These are phyloP conservation scores for Pelagomonas calceolata DNA, from an alignment of 108 stramenopile species.

Conservation along the genomic window DNA sequence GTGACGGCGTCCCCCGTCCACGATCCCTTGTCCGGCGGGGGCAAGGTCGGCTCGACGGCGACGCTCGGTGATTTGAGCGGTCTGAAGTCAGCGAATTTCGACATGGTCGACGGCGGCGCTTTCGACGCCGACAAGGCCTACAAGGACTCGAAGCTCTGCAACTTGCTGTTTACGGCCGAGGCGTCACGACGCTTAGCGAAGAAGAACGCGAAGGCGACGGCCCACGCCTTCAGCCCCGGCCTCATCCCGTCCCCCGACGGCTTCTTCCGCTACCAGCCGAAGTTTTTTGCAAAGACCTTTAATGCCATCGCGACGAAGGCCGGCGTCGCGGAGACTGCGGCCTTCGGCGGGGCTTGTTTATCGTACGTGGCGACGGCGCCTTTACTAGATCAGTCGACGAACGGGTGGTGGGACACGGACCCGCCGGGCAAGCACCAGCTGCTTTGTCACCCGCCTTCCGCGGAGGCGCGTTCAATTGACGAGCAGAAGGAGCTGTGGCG, in stretches of 20 bases:
- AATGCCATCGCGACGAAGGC: neutral
- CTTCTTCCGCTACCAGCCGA: conserved; percentile 45
- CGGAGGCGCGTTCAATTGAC: neutral
- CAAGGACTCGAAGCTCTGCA: conserved; percentile 71
- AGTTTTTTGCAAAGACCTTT: neutral
- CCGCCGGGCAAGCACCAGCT: conserved; percentile 1
- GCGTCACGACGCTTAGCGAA: conserved; percentile 46
- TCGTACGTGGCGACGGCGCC: neutral
- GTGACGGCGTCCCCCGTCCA: conserved; percentile 71
- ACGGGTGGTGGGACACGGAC: neutral
- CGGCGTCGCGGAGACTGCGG: neutral
- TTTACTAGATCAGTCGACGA: neutral
- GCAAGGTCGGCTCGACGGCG: conserved; percentile 58
- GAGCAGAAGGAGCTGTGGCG: neutral
- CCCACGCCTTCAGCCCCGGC: conserved; percentile 64
- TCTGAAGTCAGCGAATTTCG: conserved; percentile 47
- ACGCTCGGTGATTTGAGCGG: conserved; percentile 61
- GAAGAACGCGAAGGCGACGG: neutral
- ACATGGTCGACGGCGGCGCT: conserved; percentile 68
- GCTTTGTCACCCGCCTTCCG: neutral
- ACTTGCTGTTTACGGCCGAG: conserved; percentile 65
- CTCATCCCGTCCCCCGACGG: conserved; percentile 59
- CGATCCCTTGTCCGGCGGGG: conserved; percentile 70
- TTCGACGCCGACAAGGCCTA: conserved; percentile 81
- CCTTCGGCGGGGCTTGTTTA: neutral